Evolutionary conservation across 225 moss, liverwort and hornwort genomes (phyloP).

Genomic region (Thuidium tamariscinum): DNA sequence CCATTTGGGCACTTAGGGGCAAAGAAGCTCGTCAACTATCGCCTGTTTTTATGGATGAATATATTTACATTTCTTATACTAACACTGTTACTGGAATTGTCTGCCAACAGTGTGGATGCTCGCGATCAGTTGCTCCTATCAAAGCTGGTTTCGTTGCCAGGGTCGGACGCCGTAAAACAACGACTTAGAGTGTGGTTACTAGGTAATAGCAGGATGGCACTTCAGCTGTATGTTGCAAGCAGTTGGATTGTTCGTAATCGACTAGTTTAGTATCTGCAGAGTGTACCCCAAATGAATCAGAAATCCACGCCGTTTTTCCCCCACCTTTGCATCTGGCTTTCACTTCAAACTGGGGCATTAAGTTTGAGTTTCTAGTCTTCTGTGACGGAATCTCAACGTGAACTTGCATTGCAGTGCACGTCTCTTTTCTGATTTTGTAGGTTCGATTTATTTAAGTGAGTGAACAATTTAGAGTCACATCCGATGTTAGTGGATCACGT

Average conservation of each 20-base stretch:
- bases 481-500: not conserved
- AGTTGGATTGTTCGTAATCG: conserved; percentile 4
- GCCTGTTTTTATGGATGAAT: not conserved
- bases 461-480: not conserved
- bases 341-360: not conserved
- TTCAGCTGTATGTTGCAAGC: not conserved
- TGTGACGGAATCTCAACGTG: not conserved
- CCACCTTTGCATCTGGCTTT: not conserved
- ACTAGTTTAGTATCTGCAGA: conserved; percentile 6
- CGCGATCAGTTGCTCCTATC: conserved; percentile 84
- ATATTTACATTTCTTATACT: not conserved
- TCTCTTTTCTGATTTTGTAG: not conserved
- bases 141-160: conserved; percentile 92
- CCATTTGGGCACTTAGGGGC: not conserved
- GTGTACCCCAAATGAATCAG: not conserved
- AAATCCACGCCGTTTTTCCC: not conserved
- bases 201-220: not conserved
- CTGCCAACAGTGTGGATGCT: conserved; percentile 76
- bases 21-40: not conserved
- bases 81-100: not conserved
- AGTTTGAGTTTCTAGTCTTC: not conserved
- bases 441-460: not conserved
- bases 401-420: not conserved
- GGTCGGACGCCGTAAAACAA: conserved; percentile 78
- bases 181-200: conserved; percentile 33